Percentiles rank a stretch among this genome's conserved stretches.
phyloP scores from a whole-genome alignment of 345 rosid species.

The Eucalyptus cloeziana region DNA sequence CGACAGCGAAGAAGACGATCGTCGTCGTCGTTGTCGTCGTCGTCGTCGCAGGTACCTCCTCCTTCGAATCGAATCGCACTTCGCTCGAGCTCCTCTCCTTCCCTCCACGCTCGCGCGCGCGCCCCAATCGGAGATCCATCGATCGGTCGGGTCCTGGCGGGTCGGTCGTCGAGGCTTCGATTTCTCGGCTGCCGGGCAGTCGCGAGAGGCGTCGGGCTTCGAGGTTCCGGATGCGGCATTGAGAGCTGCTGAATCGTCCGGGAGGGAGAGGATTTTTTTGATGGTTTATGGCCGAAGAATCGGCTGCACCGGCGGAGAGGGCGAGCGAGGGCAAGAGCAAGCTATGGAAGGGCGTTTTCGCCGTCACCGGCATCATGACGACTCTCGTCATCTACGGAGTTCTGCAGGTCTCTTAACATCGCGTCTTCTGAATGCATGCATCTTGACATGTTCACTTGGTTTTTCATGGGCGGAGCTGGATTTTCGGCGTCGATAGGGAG shows the following conservation, averaged over 20 bases:
- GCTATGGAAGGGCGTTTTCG: conserved; percentile 66
- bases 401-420: conserved; percentile 40
- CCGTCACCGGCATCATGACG: conserved; percentile 78
- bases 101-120: neutral
- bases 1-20: neutral
- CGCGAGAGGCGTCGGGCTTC: neutral
- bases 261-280: neutral
- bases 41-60: neutral
- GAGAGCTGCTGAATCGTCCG: neutral
- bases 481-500: neutral
- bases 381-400: conserved; percentile 93
- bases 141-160: neutral
- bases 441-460: neutral
- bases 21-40: neutral
- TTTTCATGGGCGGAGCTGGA: neutral
- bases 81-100: neutral
- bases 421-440: neutral
- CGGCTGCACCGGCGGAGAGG: neutral
- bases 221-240: neutral
- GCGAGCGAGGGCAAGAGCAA: conserved; percentile 30
- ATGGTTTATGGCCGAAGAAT: conserved; percentile 64
- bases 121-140: neutral
- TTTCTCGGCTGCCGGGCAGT: neutral
- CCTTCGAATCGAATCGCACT: neutral
- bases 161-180: neutral